Base-by-base conservation (phyloP, 768 basidiomycete genomes). In the Candolleomyces eurysporus region DNA sequence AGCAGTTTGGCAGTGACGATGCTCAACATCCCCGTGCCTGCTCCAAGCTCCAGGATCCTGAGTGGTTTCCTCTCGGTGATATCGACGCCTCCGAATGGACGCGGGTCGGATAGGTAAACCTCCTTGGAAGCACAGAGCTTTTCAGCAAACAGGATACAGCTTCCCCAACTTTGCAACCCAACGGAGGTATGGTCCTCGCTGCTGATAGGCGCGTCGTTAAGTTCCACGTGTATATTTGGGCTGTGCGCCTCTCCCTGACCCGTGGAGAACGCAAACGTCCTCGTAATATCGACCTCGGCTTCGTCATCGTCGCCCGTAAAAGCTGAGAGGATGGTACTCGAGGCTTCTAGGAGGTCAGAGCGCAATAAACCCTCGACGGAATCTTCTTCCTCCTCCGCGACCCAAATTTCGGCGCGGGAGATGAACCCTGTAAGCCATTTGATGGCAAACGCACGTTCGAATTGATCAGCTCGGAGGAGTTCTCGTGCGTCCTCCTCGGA, bases 81-180 rank as follows among this genome's bases (percentile, higher is more conserved):
- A 17, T 26, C 26, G 26, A 26, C 26, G 26, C 26, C 26, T 26
- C 11, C 58, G 39, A 32, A 36, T 13, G 56, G 51, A 13, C 57
- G 36, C 14, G 58, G 22, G 48, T 67, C 65, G 5, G 64, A 22
- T 55, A 82, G 64, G 13, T 75, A 75, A 63, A 81, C 62, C 51
- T 63, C 66, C 3, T 87, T 82, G 45, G 76, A 67, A 9, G 73
- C 70, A 49, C 85, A 87, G 54, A 93, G 78, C 50, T 81, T 79
- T 65, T 88, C 82, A 1, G 86, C 86, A 51, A 94, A 79, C 40
- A 91, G 72, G 67, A 92, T 89, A 17, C 87, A 83, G 66, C 89
- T 88, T 8, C 85, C 91, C 92, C 92, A 94, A 67, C 89, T 92
- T 72, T 94, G 92, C 48, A 94, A 75, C 0, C 92, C 91, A 36